Conservation (phyloP, 2,329 filamentous ascomycete species). For the Neoscytalidium dimidiatum region DNA sequence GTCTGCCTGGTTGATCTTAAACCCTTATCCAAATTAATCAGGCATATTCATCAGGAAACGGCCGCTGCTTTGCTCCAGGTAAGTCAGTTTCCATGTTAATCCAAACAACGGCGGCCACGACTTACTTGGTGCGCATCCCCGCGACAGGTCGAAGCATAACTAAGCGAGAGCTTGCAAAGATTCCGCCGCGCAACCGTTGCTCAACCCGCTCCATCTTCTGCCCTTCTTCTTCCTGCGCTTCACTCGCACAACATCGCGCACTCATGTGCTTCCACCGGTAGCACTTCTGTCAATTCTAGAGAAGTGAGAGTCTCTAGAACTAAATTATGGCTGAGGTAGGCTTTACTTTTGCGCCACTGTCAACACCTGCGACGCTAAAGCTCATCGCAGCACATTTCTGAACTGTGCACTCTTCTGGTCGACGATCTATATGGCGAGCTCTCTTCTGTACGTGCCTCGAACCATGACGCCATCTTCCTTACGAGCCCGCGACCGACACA, state of each 20-base stretch:
- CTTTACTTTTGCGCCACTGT: background rate
- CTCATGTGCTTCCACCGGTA: constrained; percentile 17
- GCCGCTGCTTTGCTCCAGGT: background rate
- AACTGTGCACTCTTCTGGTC: constrained; percentile 88
- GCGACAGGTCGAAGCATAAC: background rate
- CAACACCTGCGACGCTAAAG: constrained; percentile 3
- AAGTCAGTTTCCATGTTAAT: background rate
- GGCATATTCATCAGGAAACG: background rate
- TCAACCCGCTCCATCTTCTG: background rate
- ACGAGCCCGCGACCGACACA: background rate
- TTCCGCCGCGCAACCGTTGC: background rate
- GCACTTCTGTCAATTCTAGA: constrained; percentile 16
- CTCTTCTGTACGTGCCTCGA: constrained; percentile 69
- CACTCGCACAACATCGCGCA: constrained; percentile 3
- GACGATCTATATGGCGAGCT: constrained; percentile 90
- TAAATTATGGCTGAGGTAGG: constrained; percentile 14
- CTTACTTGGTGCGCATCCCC: background rate
- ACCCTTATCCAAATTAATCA: background rate
- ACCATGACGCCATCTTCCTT: background rate
- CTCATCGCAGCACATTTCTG: constrained; percentile 69
- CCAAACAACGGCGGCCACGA: background rate
- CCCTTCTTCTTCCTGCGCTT: background rate
- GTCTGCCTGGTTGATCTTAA: background rate
- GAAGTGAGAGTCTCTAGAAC: constrained; percentile 22
- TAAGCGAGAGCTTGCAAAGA: constrained; percentile 3